These are phyloP conservation scores for Serendipita indica DNA, from an alignment of 768 basidiomycete genomes.

Conservation along the genomic window DNA sequence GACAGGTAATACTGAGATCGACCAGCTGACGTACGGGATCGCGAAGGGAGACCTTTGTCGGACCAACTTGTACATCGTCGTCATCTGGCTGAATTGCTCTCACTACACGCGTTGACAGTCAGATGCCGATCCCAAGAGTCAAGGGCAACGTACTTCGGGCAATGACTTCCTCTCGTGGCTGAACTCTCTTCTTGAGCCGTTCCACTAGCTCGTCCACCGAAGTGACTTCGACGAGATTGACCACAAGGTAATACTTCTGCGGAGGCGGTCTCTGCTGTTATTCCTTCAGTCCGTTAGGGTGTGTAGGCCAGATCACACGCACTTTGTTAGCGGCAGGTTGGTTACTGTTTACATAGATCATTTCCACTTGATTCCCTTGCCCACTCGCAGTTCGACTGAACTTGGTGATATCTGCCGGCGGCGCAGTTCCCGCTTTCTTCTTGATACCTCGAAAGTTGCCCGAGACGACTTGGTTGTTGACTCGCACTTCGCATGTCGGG, in stretches of 20 bases:
- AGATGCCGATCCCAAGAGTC: not conserved
- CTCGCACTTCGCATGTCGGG: slow-evolving; percentile 77
- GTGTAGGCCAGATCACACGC: slow-evolving; percentile 13
- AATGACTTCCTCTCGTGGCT: slow-evolving; percentile 46
- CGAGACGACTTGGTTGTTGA: slow-evolving; percentile 51
- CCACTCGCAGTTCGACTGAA: slow-evolving; percentile 30
- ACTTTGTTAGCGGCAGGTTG: slow-evolving; percentile 64
- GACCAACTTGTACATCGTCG: slow-evolving; percentile 83
- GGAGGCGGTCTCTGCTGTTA: not conserved
- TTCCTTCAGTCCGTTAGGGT: slow-evolving; percentile 7
- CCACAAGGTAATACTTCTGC: slow-evolving; percentile 76
- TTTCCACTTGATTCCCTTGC: slow-evolving; percentile 54
- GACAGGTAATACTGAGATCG: not conserved
- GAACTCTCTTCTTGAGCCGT: slow-evolving; percentile 52
- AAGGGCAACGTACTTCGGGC: slow-evolving; percentile 41
- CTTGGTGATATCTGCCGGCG: slow-evolving; percentile 59
- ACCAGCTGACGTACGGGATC: slow-evolving; percentile 61
- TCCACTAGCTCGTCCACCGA: slow-evolving; percentile 55
- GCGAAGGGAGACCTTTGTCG: slow-evolving; percentile 80
- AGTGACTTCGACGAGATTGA: slow-evolving; percentile 71
- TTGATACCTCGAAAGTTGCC: slow-evolving; percentile 83
- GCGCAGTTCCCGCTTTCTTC: slow-evolving; percentile 88
- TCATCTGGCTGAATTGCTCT: slow-evolving; percentile 45
- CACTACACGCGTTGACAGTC: slow-evolving; percentile 31
- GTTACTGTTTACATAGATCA: slow-evolving; percentile 83